Percentiles rank a stretch among this genome's conserved stretches.
Evolutionary conservation across 805 yeast genomes (phyloP).

Genomic region (Metschnikowia reukaufii): DNA sequence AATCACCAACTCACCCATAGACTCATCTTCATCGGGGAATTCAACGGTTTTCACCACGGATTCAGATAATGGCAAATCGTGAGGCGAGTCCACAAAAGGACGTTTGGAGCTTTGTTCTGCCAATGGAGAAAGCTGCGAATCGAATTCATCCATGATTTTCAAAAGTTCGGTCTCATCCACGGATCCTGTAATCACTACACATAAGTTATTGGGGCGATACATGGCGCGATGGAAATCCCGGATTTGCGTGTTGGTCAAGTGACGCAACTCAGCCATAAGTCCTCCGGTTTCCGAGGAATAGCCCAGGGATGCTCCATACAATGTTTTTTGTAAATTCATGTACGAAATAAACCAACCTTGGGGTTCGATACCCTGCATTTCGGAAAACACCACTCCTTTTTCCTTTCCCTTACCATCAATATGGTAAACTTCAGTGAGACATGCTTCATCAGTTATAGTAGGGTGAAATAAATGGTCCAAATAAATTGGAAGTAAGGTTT

Average conservation of each 20-base stretch:
- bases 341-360: constrained; percentile 68
- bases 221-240: constrained; percentile 66
- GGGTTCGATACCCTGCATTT: constrained; percentile 91
- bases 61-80: constrained; percentile 43
- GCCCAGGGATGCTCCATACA: constrained; percentile 64
- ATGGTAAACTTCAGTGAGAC: constrained; percentile 92
- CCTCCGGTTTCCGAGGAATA: constrained; percentile 96
- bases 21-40: constrained; percentile 89
- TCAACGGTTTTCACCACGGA: constrained; percentile 52
- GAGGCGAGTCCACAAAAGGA: constrained; percentile 76
- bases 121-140: constrained; percentile 49
- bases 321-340: constrained; percentile 56
- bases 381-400: constrained; percentile 95
- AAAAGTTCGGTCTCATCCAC: constrained; percentile 76
- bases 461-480: constrained; percentile 85
- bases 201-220: constrained; percentile 82
- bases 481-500: constrained; percentile 78
- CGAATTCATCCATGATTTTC: constrained; percentile 59
- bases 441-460: constrained; percentile 84
- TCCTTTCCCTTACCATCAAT: constrained; percentile 88
- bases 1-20: constrained; percentile 70
- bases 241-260: constrained; percentile 70
- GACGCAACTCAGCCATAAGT: constrained; percentile 69
- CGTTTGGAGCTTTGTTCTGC: constrained; percentile 41
- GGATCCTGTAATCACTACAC: constrained; percentile 82